phyloP scores from a whole-genome alignment of 495 filamentous ascomycete species.

The Talaromyces ruber region DNA sequence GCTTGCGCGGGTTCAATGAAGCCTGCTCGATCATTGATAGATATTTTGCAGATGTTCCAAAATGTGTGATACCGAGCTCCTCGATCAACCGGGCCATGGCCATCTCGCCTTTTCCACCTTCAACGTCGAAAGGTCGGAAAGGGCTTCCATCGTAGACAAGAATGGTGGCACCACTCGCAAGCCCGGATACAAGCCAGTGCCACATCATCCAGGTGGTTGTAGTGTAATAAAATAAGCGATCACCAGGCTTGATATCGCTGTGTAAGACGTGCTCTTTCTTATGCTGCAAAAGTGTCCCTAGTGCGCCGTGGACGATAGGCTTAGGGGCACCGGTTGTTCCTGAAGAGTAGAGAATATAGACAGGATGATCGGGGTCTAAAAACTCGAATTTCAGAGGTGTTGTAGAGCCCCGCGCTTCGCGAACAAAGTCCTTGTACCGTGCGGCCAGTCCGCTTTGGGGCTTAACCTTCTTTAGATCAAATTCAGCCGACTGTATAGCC shows the following conservation, averaged over 20 bases:
- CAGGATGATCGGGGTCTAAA: constrained; percentile 71
- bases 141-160: constrained; percentile 87
- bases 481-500: constrained; percentile 40
- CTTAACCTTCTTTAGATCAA: constrained; percentile 40
- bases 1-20: constrained; percentile 50
- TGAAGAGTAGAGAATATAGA: constrained; percentile 82
- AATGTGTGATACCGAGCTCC: constrained; percentile 73
- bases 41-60: constrained; percentile 89
- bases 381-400: constrained; percentile 57
- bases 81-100: constrained; percentile 63
- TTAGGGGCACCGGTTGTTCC: constrained; percentile 89
- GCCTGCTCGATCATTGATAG: constrained; percentile 86
- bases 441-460: constrained; percentile 39
- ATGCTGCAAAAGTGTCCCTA: constrained; percentile 84
- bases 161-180: constrained; percentile 71
- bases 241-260: constrained; percentile 58
- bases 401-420: constrained; percentile 27
- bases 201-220: constrained; percentile 97
- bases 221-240: constrained; percentile 76
- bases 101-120: constrained; percentile 49
- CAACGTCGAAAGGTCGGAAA: constrained; percentile 53
- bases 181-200: constrained; percentile 84
- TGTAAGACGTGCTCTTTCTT: constrained; percentile 91
- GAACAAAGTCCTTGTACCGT: constrained; percentile 43
- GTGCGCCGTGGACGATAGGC: constrained; percentile 82